Conservation (phyloP, 306 rosid genomes). For the Boehmeria nivea region DNA sequence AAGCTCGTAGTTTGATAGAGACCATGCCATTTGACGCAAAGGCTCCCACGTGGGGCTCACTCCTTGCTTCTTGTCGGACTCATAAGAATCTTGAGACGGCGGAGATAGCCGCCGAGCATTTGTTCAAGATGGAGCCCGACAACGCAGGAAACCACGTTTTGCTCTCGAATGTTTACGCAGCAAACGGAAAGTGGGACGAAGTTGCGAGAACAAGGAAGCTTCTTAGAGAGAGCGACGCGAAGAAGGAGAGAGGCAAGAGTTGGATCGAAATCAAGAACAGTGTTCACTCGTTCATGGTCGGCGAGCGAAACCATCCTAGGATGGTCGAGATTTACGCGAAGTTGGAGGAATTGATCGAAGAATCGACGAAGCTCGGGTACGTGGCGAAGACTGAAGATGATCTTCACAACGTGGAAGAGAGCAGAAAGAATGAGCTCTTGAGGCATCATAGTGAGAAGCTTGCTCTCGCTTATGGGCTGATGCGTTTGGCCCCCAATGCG, state of each 20-base stretch:
- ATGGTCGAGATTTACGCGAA: slow-evolving; percentile 44
- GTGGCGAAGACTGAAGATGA: slow-evolving; percentile 53
- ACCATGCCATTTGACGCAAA: slow-evolving; percentile 59
- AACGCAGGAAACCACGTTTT: slow-evolving; percentile 84
- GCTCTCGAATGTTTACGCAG: slow-evolving; percentile 73
- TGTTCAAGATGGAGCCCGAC: slow-evolving; percentile 68
- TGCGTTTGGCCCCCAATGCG: slow-evolving; percentile 55
- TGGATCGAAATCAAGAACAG: slow-evolving; percentile 77
- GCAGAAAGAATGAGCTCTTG: slow-evolving; percentile 57
- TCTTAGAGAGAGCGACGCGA: slow-evolving; percentile 57
- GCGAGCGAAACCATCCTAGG: slow-evolving; percentile 63
- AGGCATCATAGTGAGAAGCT: slow-evolving; percentile 85
- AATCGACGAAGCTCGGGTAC: slow-evolving; percentile 54
- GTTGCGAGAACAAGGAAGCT: slow-evolving; percentile 71
- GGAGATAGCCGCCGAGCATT: slow-evolving; percentile 64
- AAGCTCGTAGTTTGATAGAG: slow-evolving; percentile 54
- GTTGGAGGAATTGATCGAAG: slow-evolving; percentile 54
- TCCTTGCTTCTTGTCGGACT: slow-evolving; percentile 71
- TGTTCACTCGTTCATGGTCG: slow-evolving; percentile 70
- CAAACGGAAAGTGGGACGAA: slow-evolving; percentile 65
- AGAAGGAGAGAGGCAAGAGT: slow-evolving; percentile 74
- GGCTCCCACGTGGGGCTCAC: slow-evolving; percentile 85
- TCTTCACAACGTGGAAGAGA: slow-evolving; percentile 64
- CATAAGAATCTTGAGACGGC: slow-evolving; percentile 60
- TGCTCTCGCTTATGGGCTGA: slow-evolving; percentile 63